Evolutionary conservation across 139 green algal genomes (phyloP), one percentile per base, ranked within the genome.

Genomic region (Pycnococcus provasolii): DNA sequence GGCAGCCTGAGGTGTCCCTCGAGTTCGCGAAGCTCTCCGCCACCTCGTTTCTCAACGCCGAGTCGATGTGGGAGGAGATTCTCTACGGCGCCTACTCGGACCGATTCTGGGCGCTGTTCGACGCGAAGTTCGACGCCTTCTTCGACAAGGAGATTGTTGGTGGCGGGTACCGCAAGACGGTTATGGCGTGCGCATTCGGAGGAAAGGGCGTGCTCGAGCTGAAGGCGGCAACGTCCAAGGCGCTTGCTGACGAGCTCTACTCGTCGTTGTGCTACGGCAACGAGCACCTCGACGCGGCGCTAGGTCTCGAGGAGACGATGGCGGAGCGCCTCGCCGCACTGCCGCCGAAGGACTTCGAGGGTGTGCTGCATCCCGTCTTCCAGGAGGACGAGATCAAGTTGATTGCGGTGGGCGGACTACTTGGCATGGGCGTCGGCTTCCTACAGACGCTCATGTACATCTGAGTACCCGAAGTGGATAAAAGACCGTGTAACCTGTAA

Each of bases 351-450:
- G 73, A 83, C 15, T 83, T 83, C 60, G 70, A 79, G 52, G 64
- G 77, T 26, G 72, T 78, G 15, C 60, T 83, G 45, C 70, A 76
- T 11, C 77, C 77, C 44, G 77, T 72, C 42, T 83, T 83, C 58
- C 45, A 83, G 57, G 68, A 79, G 67, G 77, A 83, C 54, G 77
- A 83, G 60, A 71, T 79, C 51, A 83, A 83, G 48, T 62, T 83
- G 40, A 83, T 83, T 57, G 39, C 77, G 1, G 77, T 83, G 42
- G 77, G 77, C 3, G 77, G 68, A 26, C 5, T 79, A 13, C 65
- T 83, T 40, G 77, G 77, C 6, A 60, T 53, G 43, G 43, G 60
- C n/a, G 71, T 67, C 7, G 77, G 77, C 39, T 68, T 78, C 5
- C 9, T 73, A 9, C 77, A 82, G 60, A 26, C 26, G 26, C 26